Evolutionary conservation across 352 stramenopile species (phyloP).

Genomic region (Halophytophthora polymorphica): DNA sequence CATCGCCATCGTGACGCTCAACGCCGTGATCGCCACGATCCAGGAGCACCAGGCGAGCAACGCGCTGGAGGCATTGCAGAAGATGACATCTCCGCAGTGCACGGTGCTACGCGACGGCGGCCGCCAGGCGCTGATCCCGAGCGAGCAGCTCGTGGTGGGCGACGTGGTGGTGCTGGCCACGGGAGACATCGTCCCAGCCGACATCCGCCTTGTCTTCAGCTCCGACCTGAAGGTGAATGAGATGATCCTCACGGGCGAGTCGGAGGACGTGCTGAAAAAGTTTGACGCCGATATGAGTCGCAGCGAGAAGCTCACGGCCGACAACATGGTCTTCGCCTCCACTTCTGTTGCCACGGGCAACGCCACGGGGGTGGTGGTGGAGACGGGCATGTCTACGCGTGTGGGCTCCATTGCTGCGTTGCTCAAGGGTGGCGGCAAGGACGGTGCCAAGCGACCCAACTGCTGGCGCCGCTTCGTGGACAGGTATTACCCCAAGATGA

Average conservation of each 20-base stretch:
- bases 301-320: slow-evolving; percentile 56
- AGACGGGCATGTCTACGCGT: slow-evolving; percentile 60
- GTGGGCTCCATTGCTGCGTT: slow-evolving; percentile 62
- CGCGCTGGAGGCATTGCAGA: slow-evolving; percentile 65
- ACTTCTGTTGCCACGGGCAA: slow-evolving; percentile 72
- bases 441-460: slow-evolving; percentile 43
- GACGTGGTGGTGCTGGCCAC: slow-evolving; percentile 84
- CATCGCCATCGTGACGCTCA: slow-evolving; percentile 70
- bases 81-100: slow-evolving; percentile 69
- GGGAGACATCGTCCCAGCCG: slow-evolving; percentile 92
- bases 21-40: slow-evolving; percentile 63
- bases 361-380: slow-evolving; percentile 54
- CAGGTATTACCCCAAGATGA: slow-evolving; percentile 76
- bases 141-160: slow-evolving; percentile 62
- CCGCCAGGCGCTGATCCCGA: slow-evolving; percentile 47
- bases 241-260: slow-evolving; percentile 93
- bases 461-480: slow-evolving; percentile 53
- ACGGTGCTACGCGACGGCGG: slow-evolving; percentile 52
- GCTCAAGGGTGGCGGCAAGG: slow-evolving; percentile 29
- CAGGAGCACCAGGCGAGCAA: slow-evolving; percentile 70
- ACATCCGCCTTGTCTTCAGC: slow-evolving; percentile 88
- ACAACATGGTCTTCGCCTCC: slow-evolving; percentile 93
- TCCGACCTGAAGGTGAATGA: slow-evolving; percentile 90
- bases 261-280: slow-evolving; percentile 75
- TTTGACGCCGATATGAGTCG: slow-evolving; percentile 42